Evolutionary conservation across 129 eudicot species (phyloP).

Genomic region (Chrysanthemum lavandulifolium): DNA sequence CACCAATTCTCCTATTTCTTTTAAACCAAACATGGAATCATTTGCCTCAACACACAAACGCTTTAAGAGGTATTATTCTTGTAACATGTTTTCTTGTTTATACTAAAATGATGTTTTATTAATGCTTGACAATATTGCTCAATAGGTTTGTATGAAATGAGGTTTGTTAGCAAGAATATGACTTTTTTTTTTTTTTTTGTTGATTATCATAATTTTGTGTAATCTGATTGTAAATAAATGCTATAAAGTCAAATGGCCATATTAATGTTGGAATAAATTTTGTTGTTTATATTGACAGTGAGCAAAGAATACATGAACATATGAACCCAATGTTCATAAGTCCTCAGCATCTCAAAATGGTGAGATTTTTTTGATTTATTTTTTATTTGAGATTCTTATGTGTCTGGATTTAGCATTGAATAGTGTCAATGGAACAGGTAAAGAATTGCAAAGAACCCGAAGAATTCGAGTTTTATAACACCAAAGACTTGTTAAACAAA

Average conservation of each 20-base stretch:
- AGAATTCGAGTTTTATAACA: slow-evolving; percentile 36
- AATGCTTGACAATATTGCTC: slow-evolving; percentile 22
- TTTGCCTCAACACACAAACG: slow-evolving; percentile 34
- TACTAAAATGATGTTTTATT: background rate
- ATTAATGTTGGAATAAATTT: background rate
- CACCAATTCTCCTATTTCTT: slow-evolving; percentile 21
- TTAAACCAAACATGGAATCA: slow-evolving; percentile 35
- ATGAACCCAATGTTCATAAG: slow-evolving; percentile 22
- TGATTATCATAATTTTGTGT: background rate
- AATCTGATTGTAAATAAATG: background rate
- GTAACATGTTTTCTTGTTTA: slow-evolving; percentile 21
- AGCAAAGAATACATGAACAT: slow-evolving; percentile 34
- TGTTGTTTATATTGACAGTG: slow-evolving; percentile 37
- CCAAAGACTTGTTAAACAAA: slow-evolving; percentile 38
- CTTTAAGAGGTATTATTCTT: slow-evolving; percentile 34
- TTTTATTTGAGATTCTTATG: background rate
- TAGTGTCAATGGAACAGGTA: slow-evolving; percentile 35
- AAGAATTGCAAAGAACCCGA: slow-evolving; percentile 30
- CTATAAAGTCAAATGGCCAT: background rate
- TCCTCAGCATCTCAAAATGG: slow-evolving; percentile 28
- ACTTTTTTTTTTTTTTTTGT: background rate
- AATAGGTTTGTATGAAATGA: background rate
- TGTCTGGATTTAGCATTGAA: slow-evolving; percentile 13
- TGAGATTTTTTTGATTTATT: slow-evolving; percentile 19
- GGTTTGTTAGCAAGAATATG: background rate